Percentiles rank a stretch among this genome's conserved stretches.
These are phyloP conservation scores for Penicillium turbatum DNA, from an alignment of 495 filamentous ascomycete species.

Conservation along the genomic window DNA sequence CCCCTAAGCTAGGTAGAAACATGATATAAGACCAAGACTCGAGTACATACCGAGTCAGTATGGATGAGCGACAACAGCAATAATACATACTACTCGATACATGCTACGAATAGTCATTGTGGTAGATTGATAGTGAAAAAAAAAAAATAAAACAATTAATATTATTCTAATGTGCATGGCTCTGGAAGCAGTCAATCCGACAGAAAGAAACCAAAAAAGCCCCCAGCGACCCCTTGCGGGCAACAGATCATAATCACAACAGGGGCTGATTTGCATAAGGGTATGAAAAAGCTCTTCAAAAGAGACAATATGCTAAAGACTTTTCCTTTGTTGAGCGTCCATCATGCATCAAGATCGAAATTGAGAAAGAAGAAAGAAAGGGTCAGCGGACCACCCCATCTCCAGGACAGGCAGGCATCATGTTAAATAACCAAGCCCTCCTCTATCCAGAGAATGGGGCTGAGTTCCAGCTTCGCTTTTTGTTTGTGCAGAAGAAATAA, in stretches of 20 bases:
- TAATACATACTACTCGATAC: no score
- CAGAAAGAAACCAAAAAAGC: slow-evolving; percentile 17
- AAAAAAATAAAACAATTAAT: slow-evolving; percentile 25
- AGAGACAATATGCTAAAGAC: slow-evolving; percentile 8
- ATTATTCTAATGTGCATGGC: slow-evolving; percentile 28
- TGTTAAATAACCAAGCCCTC: slow-evolving; percentile 16
- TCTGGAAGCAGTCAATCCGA: slow-evolving; percentile 5
- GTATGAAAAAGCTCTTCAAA: slow-evolving; percentile 5
- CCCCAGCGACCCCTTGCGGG: slow-evolving; percentile 9
- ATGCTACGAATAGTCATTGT: no score
- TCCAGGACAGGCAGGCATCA: slow-evolving; percentile 38
- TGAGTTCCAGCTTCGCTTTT: slow-evolving; percentile 23
- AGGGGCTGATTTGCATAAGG: slow-evolving; percentile 4
- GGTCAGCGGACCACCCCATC: slow-evolving; percentile 28
- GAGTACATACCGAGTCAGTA: no score
- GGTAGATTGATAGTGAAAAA: no score
- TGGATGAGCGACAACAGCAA: no score
- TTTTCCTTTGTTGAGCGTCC: slow-evolving; percentile 5
- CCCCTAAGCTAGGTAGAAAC: no score
- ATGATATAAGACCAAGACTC: no score
- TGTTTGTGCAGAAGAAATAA: slow-evolving; percentile 11
- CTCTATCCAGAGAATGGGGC: slow-evolving; percentile 21
- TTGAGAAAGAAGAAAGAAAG: slow-evolving; percentile 15
- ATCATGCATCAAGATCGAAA: slow-evolving; percentile 15
- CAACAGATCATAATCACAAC: slow-evolving; percentile 14